A percentile compares a stretch with the other conserved stretches of the same genome.
phyloP scores from a whole-genome alignment of 306 rosid species.

The Glycine latifolia region DNA sequence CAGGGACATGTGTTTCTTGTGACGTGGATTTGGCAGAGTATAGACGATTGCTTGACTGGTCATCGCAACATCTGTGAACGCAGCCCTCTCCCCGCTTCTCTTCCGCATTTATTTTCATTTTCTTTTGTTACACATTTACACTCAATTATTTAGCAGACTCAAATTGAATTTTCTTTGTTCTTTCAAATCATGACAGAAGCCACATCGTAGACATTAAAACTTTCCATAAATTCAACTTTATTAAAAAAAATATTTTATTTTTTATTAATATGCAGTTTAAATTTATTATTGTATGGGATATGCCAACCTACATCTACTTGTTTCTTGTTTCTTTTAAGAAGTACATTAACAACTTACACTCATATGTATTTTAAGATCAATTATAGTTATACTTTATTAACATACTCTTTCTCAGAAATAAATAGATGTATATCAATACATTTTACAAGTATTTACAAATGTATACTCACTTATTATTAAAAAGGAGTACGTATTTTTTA shows the following conservation, averaged over 20 bases:
- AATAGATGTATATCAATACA: no score
- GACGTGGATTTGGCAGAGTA: neutral
- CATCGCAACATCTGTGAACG: neutral
- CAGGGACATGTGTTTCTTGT: slow-evolving; percentile 1
- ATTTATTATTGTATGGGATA: neutral
- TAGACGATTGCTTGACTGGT: slow-evolving; percentile 21
- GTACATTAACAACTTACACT: no score
- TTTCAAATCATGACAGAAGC: neutral
- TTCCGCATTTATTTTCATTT: neutral
- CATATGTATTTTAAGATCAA: no score
- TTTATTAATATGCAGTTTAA: neutral
- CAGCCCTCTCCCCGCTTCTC: slow-evolving; percentile 14
- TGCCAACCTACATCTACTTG: no score
- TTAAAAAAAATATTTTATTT: neutral
- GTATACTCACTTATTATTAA: no score
- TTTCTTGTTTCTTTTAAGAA: no score
- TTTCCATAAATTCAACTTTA: neutral
- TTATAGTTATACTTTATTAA: no score
- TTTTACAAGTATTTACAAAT: no score
- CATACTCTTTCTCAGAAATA: no score
- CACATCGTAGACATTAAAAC: neutral
- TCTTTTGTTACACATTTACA: neutral
- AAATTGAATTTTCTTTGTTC: neutral
- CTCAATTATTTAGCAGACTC: neutral
- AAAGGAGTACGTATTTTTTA: no score